phyloP scores from a whole-genome alignment of 1,284 basidiomycete genomes.

The Fomes fomentarius region DNA sequence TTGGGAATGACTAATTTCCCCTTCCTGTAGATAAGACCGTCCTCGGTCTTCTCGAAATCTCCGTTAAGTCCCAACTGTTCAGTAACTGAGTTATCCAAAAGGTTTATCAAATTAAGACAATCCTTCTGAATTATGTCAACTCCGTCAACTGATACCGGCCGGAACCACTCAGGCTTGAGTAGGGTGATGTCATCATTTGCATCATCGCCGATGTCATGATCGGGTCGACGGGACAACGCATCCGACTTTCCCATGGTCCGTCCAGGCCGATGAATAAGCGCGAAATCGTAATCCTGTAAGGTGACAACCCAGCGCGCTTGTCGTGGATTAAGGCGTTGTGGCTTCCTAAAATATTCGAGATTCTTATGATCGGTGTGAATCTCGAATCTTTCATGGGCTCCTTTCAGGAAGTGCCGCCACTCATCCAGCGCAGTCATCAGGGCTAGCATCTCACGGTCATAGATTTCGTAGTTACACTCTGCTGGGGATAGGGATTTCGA shows the following conservation, averaged over 20 bases:
- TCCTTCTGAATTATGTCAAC: background rate
- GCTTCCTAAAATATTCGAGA: constrained; percentile 41
- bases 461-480: constrained; percentile 38
- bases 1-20: constrained; percentile 7
- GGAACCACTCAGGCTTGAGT: constrained; percentile 19
- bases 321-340: constrained; percentile 38
- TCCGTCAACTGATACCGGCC: background rate
- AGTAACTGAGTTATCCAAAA: background rate
- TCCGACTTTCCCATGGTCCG: constrained; percentile 38
- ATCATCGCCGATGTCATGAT: constrained; percentile 33
- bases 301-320: constrained; percentile 45
- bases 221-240: constrained; percentile 41
- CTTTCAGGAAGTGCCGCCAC: constrained; percentile 37
- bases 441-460: constrained; percentile 43
- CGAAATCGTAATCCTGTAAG: constrained; percentile 41
- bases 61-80: background rate
- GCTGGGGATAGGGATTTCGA: constrained; percentile 6
- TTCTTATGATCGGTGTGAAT: constrained; percentile 46
- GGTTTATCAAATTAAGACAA: constrained; percentile 30
- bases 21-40: constrained; percentile 12
- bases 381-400: constrained; percentile 13
- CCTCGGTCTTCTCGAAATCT: constrained; percentile 6
- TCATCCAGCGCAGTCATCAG: constrained; percentile 33
- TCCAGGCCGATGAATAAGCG: constrained; percentile 43
- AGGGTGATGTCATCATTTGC: constrained; percentile 37